Base-by-base conservation (phyloP, 768 basidiomycete genomes). In the Hygrophorus russula region DNA sequence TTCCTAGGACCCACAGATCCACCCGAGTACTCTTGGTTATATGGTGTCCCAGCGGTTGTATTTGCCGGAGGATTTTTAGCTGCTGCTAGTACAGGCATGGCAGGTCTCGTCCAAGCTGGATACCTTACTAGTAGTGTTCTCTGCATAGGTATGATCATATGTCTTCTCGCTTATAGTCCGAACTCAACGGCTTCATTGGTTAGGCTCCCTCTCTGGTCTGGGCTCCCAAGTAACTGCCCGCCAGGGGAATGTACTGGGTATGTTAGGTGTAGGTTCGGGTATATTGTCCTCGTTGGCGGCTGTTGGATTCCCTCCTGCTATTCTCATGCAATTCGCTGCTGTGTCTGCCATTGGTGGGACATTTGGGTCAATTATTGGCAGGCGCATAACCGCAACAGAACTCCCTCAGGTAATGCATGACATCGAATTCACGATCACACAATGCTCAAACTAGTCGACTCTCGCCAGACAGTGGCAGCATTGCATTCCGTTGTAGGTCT, bases 401-500 rank as follows among this genome's bases (percentile, higher is more conserved):
- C 70, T 92, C 29, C 89, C 89, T 6, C 89, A 92, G 24, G 24
- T 24, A 24, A 24, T 24, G 58, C 80, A 79, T 20, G 8, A 17
- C 73, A 63, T n/a, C 5, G 1, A 9, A 14, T 2, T 24, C 31
- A 15, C 7, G 17, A 19, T 30, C 13, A 19, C 15, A 15, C 13
- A 7, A 17, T 6, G 12, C 17, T 15, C 34, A 14, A 40, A 36
- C 32, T 4, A 12, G 19, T 13, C 36, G 3, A 2, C 17, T n/a
- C n/a, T n/a, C 7, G 24, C 7, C 24, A 24, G 17, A 41, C 70
- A 46, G 73, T 76, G 4, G 75, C 80, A 1, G 80, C 88, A 42
- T 64, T 92, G 45, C 89, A 92, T 56, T 87, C 83, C 28, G 89
- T 92, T 27, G 89, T 92, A 41, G 89, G 89, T 60, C 73, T 92